Conservation (phyloP, 2,329 filamentous ascomycete species). For the Fusarium pseudonygamai region DNA sequence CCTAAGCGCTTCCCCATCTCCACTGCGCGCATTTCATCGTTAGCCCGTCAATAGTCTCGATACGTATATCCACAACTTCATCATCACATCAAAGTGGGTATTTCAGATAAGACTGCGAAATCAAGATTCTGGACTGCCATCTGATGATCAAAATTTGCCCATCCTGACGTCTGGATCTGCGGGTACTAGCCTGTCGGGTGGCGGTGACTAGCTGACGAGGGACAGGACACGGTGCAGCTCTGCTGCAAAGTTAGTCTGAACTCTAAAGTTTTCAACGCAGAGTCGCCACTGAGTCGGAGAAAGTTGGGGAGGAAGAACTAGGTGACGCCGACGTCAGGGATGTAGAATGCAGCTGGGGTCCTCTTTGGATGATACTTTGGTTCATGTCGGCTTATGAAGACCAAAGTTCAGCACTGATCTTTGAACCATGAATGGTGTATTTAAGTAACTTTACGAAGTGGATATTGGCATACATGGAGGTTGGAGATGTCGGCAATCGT, state of each 20-base stretch:
- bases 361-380: neutral
- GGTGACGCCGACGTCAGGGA: neutral
- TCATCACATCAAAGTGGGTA: neutral
- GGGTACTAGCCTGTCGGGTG: neutral
- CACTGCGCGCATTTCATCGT: neutral
- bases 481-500: neutral
- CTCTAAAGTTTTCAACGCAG: neutral
- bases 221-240: neutral
- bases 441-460: neutral
- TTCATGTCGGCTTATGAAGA: neutral
- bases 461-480: neutral
- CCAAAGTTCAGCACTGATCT: neutral
- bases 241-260: neutral
- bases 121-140: neutral
- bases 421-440: neutral
- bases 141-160: neutral
- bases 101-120: neutral
- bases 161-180: neutral
- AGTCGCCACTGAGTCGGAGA: neutral
- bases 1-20: neutral
- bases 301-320: neutral
- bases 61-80: neutral
- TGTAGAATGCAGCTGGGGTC: neutral
- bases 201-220: neutral
- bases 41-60: neutral